A percentile compares a stretch with the other conserved stretches of the same genome.
Conservation (phyloP, 2,329 filamentous ascomycete genomes). For the Trichophaea hybrida region DNA sequence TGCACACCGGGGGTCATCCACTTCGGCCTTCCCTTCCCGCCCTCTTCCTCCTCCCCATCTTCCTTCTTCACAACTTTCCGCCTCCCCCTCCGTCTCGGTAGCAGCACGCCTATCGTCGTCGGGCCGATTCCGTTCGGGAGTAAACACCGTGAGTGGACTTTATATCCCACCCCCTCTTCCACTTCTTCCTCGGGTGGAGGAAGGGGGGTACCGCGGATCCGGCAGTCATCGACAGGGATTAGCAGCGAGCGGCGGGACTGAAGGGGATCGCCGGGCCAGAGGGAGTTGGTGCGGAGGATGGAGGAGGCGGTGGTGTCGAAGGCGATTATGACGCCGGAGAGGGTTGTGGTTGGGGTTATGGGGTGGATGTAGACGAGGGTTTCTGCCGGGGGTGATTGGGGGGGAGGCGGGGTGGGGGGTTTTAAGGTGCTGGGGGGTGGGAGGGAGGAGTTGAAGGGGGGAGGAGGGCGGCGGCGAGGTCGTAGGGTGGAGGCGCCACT, state of each 20-base stretch:
- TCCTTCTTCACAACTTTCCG: not conserved
- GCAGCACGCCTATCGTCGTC: not conserved
- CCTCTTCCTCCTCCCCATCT: not conserved
- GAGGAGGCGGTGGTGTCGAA: slow-evolving; percentile 76
- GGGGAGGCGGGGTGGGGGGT: slow-evolving; percentile 2
- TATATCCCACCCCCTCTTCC: slow-evolving; percentile 27
- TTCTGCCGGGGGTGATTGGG: not conserved
- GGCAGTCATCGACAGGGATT: slow-evolving; percentile 79
- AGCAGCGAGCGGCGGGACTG: slow-evolving; percentile 69
- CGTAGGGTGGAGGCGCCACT: no score
- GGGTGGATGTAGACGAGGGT: slow-evolving; percentile 81
- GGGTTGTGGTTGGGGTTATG: slow-evolving; percentile 67
- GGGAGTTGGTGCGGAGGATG: slow-evolving; percentile 73
- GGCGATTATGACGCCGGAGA: slow-evolving; percentile 78
- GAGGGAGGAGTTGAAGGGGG: not conserved
- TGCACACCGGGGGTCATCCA: slow-evolving; percentile 5
- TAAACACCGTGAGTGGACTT: not conserved
- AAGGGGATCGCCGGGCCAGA: slow-evolving; percentile 88
- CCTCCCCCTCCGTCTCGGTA: not conserved
- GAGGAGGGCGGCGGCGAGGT: no score
- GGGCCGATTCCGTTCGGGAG: not conserved
- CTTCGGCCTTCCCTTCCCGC: not conserved
- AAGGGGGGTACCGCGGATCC: slow-evolving; percentile 50
- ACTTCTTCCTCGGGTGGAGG: not conserved
- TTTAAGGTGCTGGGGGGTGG: not conserved